Conservation (phyloP, 129 eudicot genomes). For the Smallanthus sonchifolius region DNA sequence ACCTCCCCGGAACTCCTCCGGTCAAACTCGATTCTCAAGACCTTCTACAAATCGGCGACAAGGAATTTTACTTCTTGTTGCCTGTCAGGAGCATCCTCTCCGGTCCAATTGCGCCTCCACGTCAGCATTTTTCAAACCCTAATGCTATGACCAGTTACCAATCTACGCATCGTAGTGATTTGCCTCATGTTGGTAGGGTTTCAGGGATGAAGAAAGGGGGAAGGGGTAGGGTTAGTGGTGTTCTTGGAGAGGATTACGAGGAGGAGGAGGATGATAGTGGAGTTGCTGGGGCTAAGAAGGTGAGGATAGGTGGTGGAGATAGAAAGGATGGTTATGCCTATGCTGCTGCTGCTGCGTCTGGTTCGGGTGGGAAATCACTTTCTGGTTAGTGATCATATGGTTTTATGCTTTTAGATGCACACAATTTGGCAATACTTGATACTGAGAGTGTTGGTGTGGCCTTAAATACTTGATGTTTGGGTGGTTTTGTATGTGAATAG, state of each 20-base stretch:
- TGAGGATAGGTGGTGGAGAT: slow-evolving; percentile 43
- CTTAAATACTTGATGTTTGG: not conserved
- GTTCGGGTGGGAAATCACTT: slow-evolving; percentile 53
- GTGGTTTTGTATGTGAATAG: too few species aligned
- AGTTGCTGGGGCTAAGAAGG: slow-evolving; percentile 34
- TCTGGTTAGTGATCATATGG: slow-evolving; percentile 43
- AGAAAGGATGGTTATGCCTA: slow-evolving; percentile 38
- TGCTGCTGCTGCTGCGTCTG: slow-evolving; percentile 40
- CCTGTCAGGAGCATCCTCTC: slow-evolving; percentile 75
- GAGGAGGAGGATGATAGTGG: slow-evolving; percentile 44
- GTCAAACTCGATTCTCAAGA: slow-evolving; percentile 91
- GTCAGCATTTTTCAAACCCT: slow-evolving; percentile 29
- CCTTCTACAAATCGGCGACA: slow-evolving; percentile 82
- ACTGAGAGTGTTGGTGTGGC: not conserved
- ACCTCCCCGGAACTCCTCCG: slow-evolving; percentile 73
- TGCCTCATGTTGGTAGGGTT: slow-evolving; percentile 32
- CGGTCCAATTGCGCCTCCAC: slow-evolving; percentile 55
- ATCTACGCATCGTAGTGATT: slow-evolving; percentile 23
- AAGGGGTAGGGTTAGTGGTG: slow-evolving; percentile 33
- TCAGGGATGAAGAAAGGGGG: slow-evolving; percentile 51
- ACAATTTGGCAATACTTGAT: not conserved
- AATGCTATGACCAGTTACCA: slow-evolving; percentile 8
- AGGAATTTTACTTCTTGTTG: slow-evolving; percentile 74
- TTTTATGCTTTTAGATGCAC: not conserved
- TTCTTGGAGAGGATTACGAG: slow-evolving; percentile 43